phyloP scores from a whole-genome alignment of 140 eudicot species.

The Artemisia princeps region DNA sequence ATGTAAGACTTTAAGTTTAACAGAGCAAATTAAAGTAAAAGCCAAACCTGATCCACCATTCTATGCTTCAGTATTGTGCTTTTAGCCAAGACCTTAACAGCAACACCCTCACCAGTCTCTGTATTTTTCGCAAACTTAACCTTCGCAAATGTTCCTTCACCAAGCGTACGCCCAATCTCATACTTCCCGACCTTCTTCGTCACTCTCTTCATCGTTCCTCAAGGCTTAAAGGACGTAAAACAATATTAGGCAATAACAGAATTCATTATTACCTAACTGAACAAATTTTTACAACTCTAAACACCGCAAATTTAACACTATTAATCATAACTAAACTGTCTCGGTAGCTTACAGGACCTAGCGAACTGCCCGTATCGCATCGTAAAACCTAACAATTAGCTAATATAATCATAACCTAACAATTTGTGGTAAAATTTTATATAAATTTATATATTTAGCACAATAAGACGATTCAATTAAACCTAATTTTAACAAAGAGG shows the following conservation, averaged over 20 bases:
- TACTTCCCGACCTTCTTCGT: slow-evolving; percentile 63
- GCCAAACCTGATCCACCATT: slow-evolving; percentile 84
- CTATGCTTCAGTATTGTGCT: slow-evolving; percentile 75
- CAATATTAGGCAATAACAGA: not conserved
- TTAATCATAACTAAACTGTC: too few relatives aligned
- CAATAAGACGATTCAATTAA: too few relatives aligned
- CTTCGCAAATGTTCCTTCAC: slow-evolving; percentile 86
- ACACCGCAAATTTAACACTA: too few relatives aligned
- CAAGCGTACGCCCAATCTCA: slow-evolving; percentile 77
- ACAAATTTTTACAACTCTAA: too few relatives aligned
- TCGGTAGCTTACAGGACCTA: too few relatives aligned
- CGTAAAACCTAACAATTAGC: too few relatives aligned
- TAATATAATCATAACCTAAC: too few relatives aligned
- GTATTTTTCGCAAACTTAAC: slow-evolving; percentile 66
- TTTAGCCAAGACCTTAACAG: slow-evolving; percentile 70
- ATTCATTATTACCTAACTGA: too few relatives aligned
- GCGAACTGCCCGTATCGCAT: too few relatives aligned
- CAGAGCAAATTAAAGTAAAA: not conserved
- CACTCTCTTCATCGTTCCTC: slow-evolving; percentile 37
- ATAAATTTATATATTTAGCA: too few relatives aligned
- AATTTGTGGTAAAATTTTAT: too few relatives aligned
- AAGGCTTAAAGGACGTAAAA: slow-evolving; percentile 30
- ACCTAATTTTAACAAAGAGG: too few relatives aligned
- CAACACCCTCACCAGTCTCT: slow-evolving; percentile 71
- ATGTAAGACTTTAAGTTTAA: not conserved